Base-by-base conservation (phyloP, 2,329 filamentous ascomycete genomes). In the Zasmidium cellare region DNA sequence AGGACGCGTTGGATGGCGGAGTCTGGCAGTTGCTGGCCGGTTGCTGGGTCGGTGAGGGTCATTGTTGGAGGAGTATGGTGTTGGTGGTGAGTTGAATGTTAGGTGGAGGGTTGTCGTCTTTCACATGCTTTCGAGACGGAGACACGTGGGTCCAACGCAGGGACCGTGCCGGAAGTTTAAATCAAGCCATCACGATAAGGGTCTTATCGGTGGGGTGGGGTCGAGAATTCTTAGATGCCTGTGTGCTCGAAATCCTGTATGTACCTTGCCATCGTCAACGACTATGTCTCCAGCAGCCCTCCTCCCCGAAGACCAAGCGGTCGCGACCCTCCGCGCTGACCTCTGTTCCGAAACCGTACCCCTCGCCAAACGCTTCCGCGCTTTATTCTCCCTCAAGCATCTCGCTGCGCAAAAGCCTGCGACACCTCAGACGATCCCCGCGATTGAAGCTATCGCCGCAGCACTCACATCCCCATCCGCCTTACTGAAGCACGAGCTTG, bases 331-430 rank as follows among this genome's bases (percentile, higher is more conserved):
- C 53, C 88, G 91, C 71, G 83, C 88, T 70, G 89, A 88, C 59
- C 86, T 99, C 59, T 87, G 84, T 68, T 88, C 89, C 50, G 94
- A 97, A 79, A 78, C 83, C 14, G 88, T 90, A 61, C 87, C 92
- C 47, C 89, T 99, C 55, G 89, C 92, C 41, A 83, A 91, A 63
- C 91, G 94, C 63, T 99, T 97, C 78, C 91, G 94, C 69, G 93
- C 94, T 46, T 89, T 99, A 67, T 99, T 99, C 80, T 97, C 93
- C 18, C 87, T 99, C 60, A 99, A 99, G 80, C 90, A 97, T 74
- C 80, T 97, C 60, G 93, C 94, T 49, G 87, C 84, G 58, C 84
- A 87, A 64, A 75, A 82, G 38, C 83, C 84, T 9, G 76, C 83
- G 1, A 84, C 80, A 24, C 74, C 79, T 45, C 77, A 85, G 64